A percentile compares a stretch with the other conserved stretches of the same genome.
Evolutionary conservation across 1,284 basidiomycete genomes (phyloP).

Genomic region (Phlebopus sp.): DNA sequence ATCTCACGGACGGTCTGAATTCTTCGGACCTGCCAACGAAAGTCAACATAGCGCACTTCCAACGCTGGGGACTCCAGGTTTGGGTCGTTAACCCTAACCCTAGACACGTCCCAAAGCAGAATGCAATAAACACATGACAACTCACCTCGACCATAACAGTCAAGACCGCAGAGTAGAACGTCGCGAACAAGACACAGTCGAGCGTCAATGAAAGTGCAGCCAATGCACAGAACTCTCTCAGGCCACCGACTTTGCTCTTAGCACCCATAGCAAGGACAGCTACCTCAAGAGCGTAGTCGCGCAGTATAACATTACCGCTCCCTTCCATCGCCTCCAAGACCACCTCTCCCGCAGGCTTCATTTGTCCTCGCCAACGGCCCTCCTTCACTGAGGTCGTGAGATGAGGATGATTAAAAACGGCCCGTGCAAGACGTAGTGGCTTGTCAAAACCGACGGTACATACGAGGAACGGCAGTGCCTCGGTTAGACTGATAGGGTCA

Average conservation of each 20-base stretch:
- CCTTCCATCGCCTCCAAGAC: conserved; percentile 81
- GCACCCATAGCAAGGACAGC: conserved; percentile 87
- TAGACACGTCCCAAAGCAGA: background rate
- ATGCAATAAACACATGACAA: conserved; percentile 16
- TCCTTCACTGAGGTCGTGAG: conserved; percentile 52
- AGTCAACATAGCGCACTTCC: background rate
- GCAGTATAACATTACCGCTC: conserved; percentile 81
- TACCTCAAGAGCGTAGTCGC: conserved; percentile 93
- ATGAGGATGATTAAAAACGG: conserved; percentile 87
- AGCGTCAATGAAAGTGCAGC: conserved; percentile 84
- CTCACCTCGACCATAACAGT: conserved; percentile 92
- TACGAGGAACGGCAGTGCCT: conserved; percentile 96
- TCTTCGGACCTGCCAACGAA: conserved; percentile 41
- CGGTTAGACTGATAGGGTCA: conserved; percentile 90
- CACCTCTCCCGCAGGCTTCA: conserved; percentile 81
- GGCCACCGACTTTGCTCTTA: conserved; percentile 82
- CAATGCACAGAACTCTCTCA: conserved; percentile 94
- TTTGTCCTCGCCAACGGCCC: conserved; percentile 42
- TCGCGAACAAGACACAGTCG: conserved; percentile 88
- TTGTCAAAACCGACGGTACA: conserved; percentile 99
- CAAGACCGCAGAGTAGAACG: conserved; percentile 87
- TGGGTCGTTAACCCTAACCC: conserved; percentile 18
- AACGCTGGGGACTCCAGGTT: too few relatives aligned
- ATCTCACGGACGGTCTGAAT: conserved; percentile 46
- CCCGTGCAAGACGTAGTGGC: conserved; percentile 87